Evolutionary conservation across 2,329 filamentous ascomycete species (phyloP), one percentile per base, ranked within the genome.

Genomic region (Claviceps citrina): DNA sequence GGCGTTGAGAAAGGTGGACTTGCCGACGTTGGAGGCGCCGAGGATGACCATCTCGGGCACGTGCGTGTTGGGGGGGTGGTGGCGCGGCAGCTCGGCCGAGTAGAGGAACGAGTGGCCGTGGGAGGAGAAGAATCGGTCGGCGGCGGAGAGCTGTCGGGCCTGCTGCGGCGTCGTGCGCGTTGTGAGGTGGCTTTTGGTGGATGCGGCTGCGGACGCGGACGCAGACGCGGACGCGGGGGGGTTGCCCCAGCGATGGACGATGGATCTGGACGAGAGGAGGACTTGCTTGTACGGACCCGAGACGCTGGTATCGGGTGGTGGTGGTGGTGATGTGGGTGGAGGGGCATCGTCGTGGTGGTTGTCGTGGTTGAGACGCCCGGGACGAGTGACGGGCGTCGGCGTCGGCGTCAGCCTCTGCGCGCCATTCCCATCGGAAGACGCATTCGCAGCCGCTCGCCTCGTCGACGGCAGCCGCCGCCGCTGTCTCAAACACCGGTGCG

Each of bases 1-100:
- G 15, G 81, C 81, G 54, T 93, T 93, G 61, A 93, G 78, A 49
- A 93, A 81, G 13, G 84, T 84, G 2, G 84, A 91, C 58, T 93
- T 93, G 53, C 85, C 85, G 31, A 86, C 84, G 54, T 93, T 93
- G 47, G 84, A 86, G 51, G 87, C 85, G 32, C 85, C 85, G 28
- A 93, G 75, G 34, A 93, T 71, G 54, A 84, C 81, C 38, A 93
- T 72, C 47, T 77, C 73, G 33, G 73, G 73, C 4, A 67, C 58
- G 45, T 62, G 61, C 19, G 63, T 64, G 54, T 76, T 76, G 49
- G 63, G 52, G 24, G 61, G 62, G 43, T 76, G 62, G 50, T 70
- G 52, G 39, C 65, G 61, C 45, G 73, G 65, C 33, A 54, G 49
- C 28, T 62, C 62, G 15, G 67, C 67, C 13, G 67, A 67, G 59